Conservation (phyloP, 306 rosid species). For the Sindora glabra region DNA sequence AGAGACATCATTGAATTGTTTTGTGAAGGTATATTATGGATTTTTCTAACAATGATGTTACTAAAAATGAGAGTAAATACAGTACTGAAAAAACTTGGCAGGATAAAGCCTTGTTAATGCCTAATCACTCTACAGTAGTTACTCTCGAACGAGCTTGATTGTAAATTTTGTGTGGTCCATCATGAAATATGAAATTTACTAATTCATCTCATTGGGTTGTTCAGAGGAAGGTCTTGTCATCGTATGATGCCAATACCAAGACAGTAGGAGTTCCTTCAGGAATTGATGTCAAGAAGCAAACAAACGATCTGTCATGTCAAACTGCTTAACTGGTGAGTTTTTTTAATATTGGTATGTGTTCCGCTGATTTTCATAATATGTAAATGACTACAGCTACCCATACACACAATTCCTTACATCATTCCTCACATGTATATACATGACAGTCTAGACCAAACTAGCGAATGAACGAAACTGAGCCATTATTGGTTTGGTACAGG, state of each 20-base stretch:
- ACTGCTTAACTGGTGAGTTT: conserved; percentile 25
- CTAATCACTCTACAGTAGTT: not conserved
- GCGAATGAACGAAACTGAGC: no score
- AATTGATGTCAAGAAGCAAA: conserved; percentile 30
- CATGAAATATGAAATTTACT: not conserved
- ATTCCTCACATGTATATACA: no score
- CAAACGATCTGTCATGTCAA: conserved; percentile 48
- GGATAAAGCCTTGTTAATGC: not conserved
- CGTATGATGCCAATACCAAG: conserved; percentile 34
- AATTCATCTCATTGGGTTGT: conserved; percentile 14
- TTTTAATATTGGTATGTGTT: conserved; percentile 31
- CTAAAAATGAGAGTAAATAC: not conserved
- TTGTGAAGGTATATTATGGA: not conserved
- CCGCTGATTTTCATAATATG: not conserved
- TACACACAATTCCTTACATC: no score
- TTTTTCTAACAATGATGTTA: not conserved
- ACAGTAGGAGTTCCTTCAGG: conserved; percentile 36
- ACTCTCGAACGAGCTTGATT: not conserved
- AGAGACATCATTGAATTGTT: not conserved
- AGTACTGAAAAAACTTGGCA: not conserved
- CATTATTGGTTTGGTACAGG: no score
- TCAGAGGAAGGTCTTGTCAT: conserved; percentile 55
- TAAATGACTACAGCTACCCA: no score
- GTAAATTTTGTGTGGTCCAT: not conserved
- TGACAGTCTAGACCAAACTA: no score